These are phyloP conservation scores for Verbena officinalis DNA, from an alignment of 257 asterid species.

Conservation along the genomic window DNA sequence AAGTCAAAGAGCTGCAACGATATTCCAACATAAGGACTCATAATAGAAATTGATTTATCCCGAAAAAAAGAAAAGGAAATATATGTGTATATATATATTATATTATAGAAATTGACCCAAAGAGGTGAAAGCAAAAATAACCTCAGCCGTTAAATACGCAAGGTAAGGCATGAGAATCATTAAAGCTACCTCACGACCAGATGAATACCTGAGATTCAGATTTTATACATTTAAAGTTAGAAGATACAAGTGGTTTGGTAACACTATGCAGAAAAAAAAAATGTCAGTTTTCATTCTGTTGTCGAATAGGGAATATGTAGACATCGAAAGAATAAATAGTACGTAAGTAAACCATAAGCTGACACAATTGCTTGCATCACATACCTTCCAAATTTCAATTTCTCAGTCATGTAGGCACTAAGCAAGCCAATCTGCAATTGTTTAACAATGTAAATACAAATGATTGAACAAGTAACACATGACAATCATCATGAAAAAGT, in stretches of 20 bases:
- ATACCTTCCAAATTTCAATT: slow-evolving; percentile 64
- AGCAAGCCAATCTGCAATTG: slow-evolving; percentile 69
- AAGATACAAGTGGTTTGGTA: not conserved
- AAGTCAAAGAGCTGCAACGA: slow-evolving; percentile 55
- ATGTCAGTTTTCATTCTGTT: not conserved
- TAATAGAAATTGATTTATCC: not conserved
- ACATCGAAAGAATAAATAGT: not conserved
- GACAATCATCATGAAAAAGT: not conserved
- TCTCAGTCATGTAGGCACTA: slow-evolving; percentile 61
- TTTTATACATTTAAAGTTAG: not conserved
- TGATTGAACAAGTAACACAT: slow-evolving; percentile 9
- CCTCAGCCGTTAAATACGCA: slow-evolving; percentile 74
- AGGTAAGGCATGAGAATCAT: slow-evolving; percentile 89
- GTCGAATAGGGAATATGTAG: not conserved
- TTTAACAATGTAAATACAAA: slow-evolving; percentile 16
- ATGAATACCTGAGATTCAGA: slow-evolving; percentile 64
- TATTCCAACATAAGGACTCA: slow-evolving; percentile 8
- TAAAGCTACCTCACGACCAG: slow-evolving; percentile 74
- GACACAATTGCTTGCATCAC: slow-evolving; percentile 16
- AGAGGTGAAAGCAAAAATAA: slow-evolving; percentile 25
- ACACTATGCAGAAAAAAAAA: not conserved
- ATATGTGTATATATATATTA: too few species aligned
- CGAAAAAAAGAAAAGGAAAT: not conserved
- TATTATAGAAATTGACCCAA: not conserved
- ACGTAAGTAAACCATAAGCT: slow-evolving; percentile 4